Conservation (phyloP, 805 yeast species). For the Isabelozyma heimii region DNA sequence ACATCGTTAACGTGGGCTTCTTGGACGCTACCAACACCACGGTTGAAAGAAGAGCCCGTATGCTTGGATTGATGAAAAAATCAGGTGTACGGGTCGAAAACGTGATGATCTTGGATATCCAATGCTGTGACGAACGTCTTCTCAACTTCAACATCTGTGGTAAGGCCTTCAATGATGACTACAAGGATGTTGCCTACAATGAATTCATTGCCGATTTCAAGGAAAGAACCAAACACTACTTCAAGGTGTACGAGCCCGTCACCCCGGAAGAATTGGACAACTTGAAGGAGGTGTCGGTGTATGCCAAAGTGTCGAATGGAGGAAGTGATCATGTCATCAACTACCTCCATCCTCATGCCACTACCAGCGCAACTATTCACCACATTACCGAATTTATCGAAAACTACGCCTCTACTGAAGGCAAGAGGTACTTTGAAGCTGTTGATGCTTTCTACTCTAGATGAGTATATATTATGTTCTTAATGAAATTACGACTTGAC, state of each 20-base stretch:
- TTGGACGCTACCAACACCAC: constrained; percentile 46
- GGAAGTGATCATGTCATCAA: constrained; percentile 5
- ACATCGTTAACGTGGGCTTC: constrained; percentile 32
- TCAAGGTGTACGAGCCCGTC: constrained; percentile 30
- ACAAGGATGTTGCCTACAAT: constrained; percentile 49
- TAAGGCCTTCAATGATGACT: constrained; percentile 63
- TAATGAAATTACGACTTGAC: constrained; percentile 1
- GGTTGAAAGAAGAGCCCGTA: constrained; percentile 25
- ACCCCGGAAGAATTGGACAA: constrained; percentile 19
- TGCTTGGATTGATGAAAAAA: constrained; percentile 23
- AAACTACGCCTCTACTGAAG: constrained; percentile 18
- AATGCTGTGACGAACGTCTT: constrained; percentile 51
- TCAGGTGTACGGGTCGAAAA: constrained; percentile 21
- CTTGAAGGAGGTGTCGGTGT: constrained; percentile 16
- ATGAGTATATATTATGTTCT: not conserved
- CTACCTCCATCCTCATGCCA: constrained; percentile 1
- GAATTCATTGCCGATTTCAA: constrained; percentile 59
- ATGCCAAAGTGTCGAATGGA: constrained; percentile 24
- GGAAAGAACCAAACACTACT: constrained; percentile 52
- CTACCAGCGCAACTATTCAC: not conserved
- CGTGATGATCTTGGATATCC: constrained; percentile 57
- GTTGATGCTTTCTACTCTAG: constrained; percentile 21
- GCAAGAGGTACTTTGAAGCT: constrained; percentile 21
- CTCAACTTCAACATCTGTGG: constrained; percentile 61
- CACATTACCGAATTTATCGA: constrained; percentile 7